Conservation (phyloP, 2,329 filamentous ascomycete species). For the Pseudocercospora eumusae region DNA sequence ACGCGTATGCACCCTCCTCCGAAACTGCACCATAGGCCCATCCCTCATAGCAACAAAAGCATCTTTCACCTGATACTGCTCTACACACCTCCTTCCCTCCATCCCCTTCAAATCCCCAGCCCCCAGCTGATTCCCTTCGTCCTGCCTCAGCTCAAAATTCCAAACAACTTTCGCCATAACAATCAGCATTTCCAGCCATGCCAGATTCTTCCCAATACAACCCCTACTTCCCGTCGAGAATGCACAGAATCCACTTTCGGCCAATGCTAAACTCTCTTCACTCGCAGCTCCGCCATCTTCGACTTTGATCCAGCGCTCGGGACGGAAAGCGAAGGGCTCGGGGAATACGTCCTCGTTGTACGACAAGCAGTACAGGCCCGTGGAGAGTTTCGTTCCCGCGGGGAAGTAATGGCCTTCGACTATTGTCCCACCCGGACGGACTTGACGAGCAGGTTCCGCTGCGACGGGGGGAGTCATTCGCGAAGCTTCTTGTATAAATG, state of each 20-base stretch:
- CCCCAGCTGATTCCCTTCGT: constrained; percentile 13
- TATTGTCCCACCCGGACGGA: constrained; percentile 29
- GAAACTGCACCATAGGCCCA: constrained; percentile 27
- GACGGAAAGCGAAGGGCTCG: constrained; percentile 34
- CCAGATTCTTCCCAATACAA: constrained; percentile 64
- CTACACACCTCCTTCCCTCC: constrained; percentile 14
- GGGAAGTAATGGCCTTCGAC: constrained; percentile 39
- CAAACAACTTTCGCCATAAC: constrained; percentile 24
- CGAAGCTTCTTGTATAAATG: constrained; percentile 49
- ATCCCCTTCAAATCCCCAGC: constrained; percentile 12
- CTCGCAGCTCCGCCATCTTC: constrained; percentile 7
- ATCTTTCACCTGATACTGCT: constrained; percentile 27
- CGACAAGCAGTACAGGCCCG: constrained; percentile 37
- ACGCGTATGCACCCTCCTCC: constrained; percentile 5
- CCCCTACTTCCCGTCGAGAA: constrained; percentile 69
- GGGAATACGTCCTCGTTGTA: constrained; percentile 38
- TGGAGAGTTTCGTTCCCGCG: constrained; percentile 32
- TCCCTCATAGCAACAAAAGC: constrained; percentile 28
- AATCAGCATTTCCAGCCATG: constrained; percentile 28
- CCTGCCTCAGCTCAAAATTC: constrained; percentile 22
- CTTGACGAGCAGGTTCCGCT: constrained; percentile 37
- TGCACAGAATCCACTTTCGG: constrained; percentile 71
- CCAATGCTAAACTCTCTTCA: constrained; percentile 37
- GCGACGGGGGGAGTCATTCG: constrained; percentile 48
- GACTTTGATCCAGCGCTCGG: constrained; percentile 37